Evolutionary conservation across 257 asterid genomes (phyloP).

Genomic region (Scutellaria minor): DNA sequence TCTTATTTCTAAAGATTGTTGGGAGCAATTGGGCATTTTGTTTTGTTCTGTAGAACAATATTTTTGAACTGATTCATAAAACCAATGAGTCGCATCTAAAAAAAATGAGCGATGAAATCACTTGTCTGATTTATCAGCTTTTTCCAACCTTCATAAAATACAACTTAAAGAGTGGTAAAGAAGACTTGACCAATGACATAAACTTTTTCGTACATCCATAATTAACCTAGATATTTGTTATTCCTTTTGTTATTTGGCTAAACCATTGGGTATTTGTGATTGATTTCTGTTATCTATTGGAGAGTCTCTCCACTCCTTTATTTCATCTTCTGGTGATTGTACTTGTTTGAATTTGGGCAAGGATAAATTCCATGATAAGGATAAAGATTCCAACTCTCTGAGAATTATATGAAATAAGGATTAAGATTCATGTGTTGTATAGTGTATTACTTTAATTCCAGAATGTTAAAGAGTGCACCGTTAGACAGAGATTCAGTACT

Average conservation of each 20-base stretch:
- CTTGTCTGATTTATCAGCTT: background rate
- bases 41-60: background rate
- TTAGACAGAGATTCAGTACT: background rate
- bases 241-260: background rate
- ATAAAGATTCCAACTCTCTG: too few relatives aligned
- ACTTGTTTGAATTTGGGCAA: background rate
- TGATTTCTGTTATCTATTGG: background rate
- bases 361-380: background rate
- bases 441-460: background rate
- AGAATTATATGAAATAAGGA: too few relatives aligned
- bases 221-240: background rate
- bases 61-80: too few relatives aligned
- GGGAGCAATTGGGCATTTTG: background rate
- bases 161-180: background rate
- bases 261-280: background rate
- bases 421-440: too few relatives aligned
- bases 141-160: background rate
- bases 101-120: background rate
- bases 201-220: background rate
- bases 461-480: background rate
- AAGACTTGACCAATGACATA: background rate
- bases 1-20: background rate
- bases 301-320: too few relatives aligned
- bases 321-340: background rate
- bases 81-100: too few relatives aligned